Base-by-base conservation (phyloP, 768 basidiomycete genomes). In the Dioszegia hungarica region DNA sequence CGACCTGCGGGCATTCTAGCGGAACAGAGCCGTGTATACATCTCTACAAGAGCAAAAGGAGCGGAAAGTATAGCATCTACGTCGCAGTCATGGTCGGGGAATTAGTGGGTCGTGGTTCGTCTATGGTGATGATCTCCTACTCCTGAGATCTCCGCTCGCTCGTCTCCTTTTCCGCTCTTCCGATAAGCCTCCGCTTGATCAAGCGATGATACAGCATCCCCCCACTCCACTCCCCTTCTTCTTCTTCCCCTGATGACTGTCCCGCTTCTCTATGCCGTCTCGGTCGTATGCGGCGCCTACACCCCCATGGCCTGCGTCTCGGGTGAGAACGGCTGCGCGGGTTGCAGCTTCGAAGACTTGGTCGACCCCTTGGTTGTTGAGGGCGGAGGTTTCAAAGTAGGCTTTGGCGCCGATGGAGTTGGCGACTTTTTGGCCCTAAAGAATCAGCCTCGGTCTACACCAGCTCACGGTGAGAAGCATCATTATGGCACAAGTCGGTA, bases 341-440 rank as follows among this genome's bases (percentile, higher is more conserved):
- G 95, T 98, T 29, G 95, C 95, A 0, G 89, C 88, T 79, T 99
- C 95, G 66, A 98, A 99, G 41, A 97, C 90, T 66, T 95, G 90
- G 76, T 98, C 95, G 25, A 78, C 76, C 20, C 75, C 75, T 55
- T 72, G 60, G 54, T 75, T 77, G 17, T 68, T 61, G 47, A 93
- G 80, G 27, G 91, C 88, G 10, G 88, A 90, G 67, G 92, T 95
- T 75, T 97, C 94, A 75, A 90, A 91, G 80, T 97, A 98, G 38
- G 85, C 87, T 25, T 90, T 83, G 27, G 94, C 94, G 25, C 93
- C 92, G 61, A 98, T 97, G 34, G 80, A 81, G 28, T 80, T 79
- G 2, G 92, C 90, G 20, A 89, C 87, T 29, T 83, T 82, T 79
- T 91, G 87, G 22, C 88, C 94, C 78, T 89, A 34, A 25, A 20